Evolutionary conservation across 2,329 filamentous ascomycete genomes (phyloP), one percentile per base, ranked within the genome.

Genomic region (Fusarium decemcellulare): DNA sequence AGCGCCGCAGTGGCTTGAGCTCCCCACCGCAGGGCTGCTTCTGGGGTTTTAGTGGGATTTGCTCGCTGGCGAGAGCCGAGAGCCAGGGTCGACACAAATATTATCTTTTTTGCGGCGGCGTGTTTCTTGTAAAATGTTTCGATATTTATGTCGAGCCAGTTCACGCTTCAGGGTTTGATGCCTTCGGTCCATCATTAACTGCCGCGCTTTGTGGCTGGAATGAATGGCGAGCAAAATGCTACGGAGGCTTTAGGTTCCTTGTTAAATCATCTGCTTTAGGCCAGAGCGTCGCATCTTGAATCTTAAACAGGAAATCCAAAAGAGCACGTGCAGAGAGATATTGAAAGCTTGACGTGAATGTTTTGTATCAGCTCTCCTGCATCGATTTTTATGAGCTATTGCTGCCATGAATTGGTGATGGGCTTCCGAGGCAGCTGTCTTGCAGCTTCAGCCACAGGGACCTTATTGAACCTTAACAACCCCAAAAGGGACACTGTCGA

Each of bases 1-100:
- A 60, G 63, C 64, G 67, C 52, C 67, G 60, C 59, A 70, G 63
- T 70, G 67, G 67, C 67, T 70, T 71, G 56, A 59, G 12, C 32
- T 9, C 32, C 59, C 53, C 58, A 58, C 70, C 63, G 51, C 53
- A 23, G 37, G 55, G 36, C 42, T 56, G 18, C 18, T 48, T 23
- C 36, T 37, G 30, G 65, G 66, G 48, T 42, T 43, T 39, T 70
- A 70, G 63, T 70, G 59, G 40, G 5, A 18, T 43, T 48, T 47
- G 11, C 12, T 18, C 8, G 12, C 15, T 44, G 9, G 12, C 32
- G 12, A 34, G 12, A 9, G 32, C 5, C 32, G 32, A 34, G 32
- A 34, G 32, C 32, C 32, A 12, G 32, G 9, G 32, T 9, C 32
- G 32, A 34, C 12, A 34, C 3, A 34, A 12, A 34, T 34, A 12